Evolutionary conservation across 2,329 filamentous ascomycete species (phyloP), one percentile per base, ranked within the genome.

Genomic region (Fusarium cicatricum): DNA sequence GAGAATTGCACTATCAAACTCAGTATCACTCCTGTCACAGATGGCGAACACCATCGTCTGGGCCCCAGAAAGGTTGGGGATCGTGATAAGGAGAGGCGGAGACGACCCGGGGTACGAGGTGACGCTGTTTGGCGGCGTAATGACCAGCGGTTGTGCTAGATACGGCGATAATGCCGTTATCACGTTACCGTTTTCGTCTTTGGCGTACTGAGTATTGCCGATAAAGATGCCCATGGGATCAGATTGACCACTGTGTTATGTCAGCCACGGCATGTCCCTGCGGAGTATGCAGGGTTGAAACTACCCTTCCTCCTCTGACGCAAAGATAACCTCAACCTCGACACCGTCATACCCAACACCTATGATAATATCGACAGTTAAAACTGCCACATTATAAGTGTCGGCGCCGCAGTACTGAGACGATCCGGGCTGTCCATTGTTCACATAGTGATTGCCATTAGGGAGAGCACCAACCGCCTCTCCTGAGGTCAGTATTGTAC

Each of bases 281-380:
- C 4, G 7, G 12, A 21, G 16, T 4, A 31, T 12, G 15, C 14
- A 6, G 11, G n/a, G 5, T 3, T 15, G 7, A 14, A 4, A 29
- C 29, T 49, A 62, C 60, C 37, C 43, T 33, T 44, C 33, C 39
- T 58, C 55, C 36, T 64, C 47, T 19, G 61, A 53, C 6, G 61
- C 55, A 11, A 64, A 9, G 6, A 62, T 55, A 31, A 57, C 19
- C 29, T 64, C 28, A 7, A 62, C 15, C 26, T 41, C 7, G 4
- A 64, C 2, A 2, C 61, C 61, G 2, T 5, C 28, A 11, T 52
- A 54, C 4, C 17, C 1, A 0, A 39, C 8, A 7, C 36, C 4
- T 0, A 64, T 5, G 2, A 39, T 1, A 2, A 64, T n/a, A n/a
- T 56, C 46, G 1, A 52, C 49, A 2, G 33, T 52, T 14, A 64